Conservation (phyloP, 2,329 filamentous ascomycete species). For the Ophiognomonia clavigignenti-juglandacearum region DNA sequence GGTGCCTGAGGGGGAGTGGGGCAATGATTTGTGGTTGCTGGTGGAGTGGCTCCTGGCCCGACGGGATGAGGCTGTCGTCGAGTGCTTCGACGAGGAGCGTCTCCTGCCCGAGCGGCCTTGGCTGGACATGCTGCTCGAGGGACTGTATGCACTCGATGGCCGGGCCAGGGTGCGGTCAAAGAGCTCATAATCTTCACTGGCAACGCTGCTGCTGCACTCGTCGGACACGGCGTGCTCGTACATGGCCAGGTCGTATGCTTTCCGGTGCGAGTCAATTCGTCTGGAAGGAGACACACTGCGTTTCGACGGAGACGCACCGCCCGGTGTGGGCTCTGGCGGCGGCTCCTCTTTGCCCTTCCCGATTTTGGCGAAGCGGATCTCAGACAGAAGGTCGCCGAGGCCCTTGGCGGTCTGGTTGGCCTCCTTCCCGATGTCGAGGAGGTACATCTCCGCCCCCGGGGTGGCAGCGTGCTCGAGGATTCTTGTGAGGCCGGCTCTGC, state of each 20-base stretch:
- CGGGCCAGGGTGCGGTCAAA: background rate
- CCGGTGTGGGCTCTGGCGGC: background rate
- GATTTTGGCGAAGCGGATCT: slow-evolving; percentile 9
- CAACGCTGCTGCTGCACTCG: slow-evolving; percentile 2
- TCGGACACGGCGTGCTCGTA: background rate
- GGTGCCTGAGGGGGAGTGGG: background rate
- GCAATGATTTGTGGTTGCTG: background rate
- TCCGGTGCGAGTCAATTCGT: background rate
- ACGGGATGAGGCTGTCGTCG: no score
- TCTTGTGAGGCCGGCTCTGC: background rate
- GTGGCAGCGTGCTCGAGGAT: slow-evolving; percentile 1
- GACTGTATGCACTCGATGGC: background rate
- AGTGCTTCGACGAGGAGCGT: no score
- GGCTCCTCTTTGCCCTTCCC: background rate
- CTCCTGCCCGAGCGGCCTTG: no score
- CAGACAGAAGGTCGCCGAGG: slow-evolving; percentile 4
- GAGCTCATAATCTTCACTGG: background rate
- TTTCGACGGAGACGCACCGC: background rate
- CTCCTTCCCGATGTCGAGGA: slow-evolving; percentile 10
- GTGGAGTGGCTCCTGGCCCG: background rate
- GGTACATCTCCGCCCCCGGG: slow-evolving; percentile 6
- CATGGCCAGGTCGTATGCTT: background rate
- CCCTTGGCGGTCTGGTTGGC: slow-evolving; percentile 9
- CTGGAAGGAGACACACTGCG: background rate
- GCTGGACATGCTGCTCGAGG: background rate